phyloP scores from a whole-genome alignment of 1,284 basidiomycete species.

The Apiotrichum sp. region DNA sequence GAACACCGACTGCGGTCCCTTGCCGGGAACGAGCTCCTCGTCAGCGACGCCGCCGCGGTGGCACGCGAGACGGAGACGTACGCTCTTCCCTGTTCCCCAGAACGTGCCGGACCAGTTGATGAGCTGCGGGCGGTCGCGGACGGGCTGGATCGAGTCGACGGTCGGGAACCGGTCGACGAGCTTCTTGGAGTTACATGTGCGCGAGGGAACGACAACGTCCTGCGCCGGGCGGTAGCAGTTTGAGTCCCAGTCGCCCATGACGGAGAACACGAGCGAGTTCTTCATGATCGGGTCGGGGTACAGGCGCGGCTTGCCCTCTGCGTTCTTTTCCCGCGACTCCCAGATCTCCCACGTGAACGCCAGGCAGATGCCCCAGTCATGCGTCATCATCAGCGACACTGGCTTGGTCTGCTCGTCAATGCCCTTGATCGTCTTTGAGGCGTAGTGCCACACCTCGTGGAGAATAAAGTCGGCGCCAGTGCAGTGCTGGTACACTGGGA shows the following conservation, averaged over 20 bases:
- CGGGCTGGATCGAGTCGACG: constrained; percentile 31
- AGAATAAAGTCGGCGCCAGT: constrained; percentile 32
- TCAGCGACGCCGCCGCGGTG: constrained; percentile 36
- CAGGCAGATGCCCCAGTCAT: constrained; percentile 49
- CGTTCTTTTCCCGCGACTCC: constrained; percentile 26
- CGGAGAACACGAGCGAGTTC: constrained; percentile 41
- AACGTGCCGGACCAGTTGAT: constrained; percentile 43
- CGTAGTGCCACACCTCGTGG: constrained; percentile 45
- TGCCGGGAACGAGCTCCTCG: constrained; percentile 36
- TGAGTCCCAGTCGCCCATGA: constrained; percentile 45
- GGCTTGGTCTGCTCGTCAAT: constrained; percentile 29
- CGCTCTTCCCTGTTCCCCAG: constrained; percentile 46
- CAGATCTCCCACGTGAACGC: constrained; percentile 46
- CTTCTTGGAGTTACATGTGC: constrained; percentile 34
- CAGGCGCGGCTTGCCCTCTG: constrained; percentile 13
- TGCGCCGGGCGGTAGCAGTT: constrained; percentile 45
- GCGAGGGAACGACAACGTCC: constrained; percentile 45
- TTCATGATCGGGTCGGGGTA: constrained; percentile 40
- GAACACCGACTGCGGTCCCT: constrained; percentile 35
- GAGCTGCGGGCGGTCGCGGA: constrained; percentile 31
- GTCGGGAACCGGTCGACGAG: constrained; percentile 34
- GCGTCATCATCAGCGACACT: constrained; percentile 45
- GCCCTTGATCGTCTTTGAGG: constrained; percentile 37
- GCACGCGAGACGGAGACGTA: constrained; percentile 40
- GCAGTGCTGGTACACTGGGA: constrained; percentile 49